Percentiles rank a stretch among this genome's conserved stretches.
These are phyloP conservation scores for Cladophialophora carrionii DNA, from an alignment of 2,329 filamentous ascomycete species.

Conservation along the genomic window DNA sequence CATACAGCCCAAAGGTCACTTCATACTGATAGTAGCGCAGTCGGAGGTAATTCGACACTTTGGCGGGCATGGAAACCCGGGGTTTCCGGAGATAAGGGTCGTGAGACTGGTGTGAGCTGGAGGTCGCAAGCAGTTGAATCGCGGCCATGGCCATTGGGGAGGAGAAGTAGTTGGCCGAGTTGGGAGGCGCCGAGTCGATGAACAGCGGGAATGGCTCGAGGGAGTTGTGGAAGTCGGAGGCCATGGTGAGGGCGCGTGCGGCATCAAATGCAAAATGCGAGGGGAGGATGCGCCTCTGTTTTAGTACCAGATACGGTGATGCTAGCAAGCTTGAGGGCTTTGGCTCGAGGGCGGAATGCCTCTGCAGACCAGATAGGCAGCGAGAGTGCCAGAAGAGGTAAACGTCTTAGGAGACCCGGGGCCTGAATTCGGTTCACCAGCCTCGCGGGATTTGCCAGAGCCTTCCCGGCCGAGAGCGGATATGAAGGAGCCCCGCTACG, in stretches of 20 bases:
- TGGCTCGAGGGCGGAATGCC: too few species aligned
- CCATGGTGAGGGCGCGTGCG: conserved; percentile 13
- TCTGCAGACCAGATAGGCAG: not conserved
- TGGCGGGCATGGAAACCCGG: conserved; percentile 28
- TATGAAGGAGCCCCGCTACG: not conserved
- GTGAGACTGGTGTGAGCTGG: conserved; percentile 17
- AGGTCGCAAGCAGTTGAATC: conserved; percentile 33
- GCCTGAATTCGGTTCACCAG: not conserved
- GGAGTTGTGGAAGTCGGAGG: conserved; percentile 20
- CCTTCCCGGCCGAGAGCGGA: not conserved
- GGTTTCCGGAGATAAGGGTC: conserved; percentile 16
- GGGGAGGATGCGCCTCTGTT: not conserved
- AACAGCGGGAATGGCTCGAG: conserved; percentile 39
- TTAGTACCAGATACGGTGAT: not conserved
- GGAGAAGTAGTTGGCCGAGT: conserved; percentile 37
- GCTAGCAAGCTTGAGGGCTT: not conserved
- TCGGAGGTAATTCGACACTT: conserved; percentile 57
- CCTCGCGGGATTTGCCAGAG: not conserved
- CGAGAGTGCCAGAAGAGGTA: not conserved
- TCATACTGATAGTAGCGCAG: conserved; percentile 98
- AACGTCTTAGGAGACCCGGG: not conserved
- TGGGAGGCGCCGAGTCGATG: conserved; percentile 35
- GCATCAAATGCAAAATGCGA: not conserved
- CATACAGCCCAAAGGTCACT: conserved; percentile 96
- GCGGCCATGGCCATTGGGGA: conserved; percentile 37